phyloP scores from a whole-genome alignment of 2,329 filamentous ascomycete species.

The Diaporthe sp. region DNA sequence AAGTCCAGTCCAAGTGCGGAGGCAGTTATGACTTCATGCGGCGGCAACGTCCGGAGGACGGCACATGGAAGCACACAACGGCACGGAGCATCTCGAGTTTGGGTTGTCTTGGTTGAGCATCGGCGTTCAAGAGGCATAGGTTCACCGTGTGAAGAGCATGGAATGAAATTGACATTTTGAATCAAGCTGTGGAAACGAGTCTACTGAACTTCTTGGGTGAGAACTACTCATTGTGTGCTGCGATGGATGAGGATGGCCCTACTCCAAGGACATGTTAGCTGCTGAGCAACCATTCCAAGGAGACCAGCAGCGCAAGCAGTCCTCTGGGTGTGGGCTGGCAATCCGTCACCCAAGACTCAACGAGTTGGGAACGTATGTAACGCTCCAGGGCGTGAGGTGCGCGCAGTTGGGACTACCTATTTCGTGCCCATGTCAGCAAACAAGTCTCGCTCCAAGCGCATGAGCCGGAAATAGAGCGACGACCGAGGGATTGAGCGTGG shows the following conservation, averaged over 20 bases:
- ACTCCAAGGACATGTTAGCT: not conserved
- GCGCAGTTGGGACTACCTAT: constrained; percentile 1
- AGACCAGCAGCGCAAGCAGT: no score
- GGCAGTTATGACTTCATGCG: not conserved
- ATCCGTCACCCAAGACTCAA: no score
- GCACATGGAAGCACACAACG: not conserved
- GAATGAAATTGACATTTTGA: not conserved
- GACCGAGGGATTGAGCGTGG: constrained; percentile 34
- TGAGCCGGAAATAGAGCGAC: not conserved
- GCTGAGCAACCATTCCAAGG: not conserved
- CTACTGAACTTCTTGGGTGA: not conserved
- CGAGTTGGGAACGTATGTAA: no score
- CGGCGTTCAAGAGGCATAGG: constrained; percentile 31
- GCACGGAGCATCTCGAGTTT: not conserved
- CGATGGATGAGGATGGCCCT: not conserved
- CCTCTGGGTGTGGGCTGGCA: not conserved
- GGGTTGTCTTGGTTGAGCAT: constrained; percentile 15
- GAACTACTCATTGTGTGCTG: not conserved
- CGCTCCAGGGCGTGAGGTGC: not conserved
- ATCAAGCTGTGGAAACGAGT: not conserved
- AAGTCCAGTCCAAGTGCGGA: constrained; percentile 30
- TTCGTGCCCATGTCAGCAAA: constrained; percentile 16
- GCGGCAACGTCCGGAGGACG: not conserved
- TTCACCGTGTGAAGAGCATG: not conserved
- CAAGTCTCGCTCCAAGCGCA: not conserved